A percentile compares a stretch with the other conserved stretches of the same genome.
These are phyloP conservation scores for Salix udensis DNA, from an alignment of 345 rosid species.

Conservation along the genomic window DNA sequence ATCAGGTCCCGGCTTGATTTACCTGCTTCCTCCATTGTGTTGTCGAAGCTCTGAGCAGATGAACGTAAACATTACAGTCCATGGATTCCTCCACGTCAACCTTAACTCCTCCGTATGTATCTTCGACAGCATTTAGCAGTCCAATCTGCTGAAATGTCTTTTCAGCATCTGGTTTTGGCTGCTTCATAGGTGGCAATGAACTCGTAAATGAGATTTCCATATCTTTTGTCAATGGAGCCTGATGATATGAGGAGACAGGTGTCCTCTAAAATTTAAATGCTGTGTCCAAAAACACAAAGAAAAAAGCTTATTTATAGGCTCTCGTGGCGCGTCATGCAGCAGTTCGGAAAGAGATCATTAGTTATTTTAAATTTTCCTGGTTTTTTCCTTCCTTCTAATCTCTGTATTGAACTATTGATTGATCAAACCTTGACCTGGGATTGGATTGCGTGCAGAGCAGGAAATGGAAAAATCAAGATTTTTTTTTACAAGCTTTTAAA, in stretches of 20 bases:
- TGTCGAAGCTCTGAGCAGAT: constrained; percentile 49
- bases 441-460: too few relatives aligned
- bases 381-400: too few relatives aligned
- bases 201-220: constrained; percentile 9
- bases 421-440: too few relatives aligned
- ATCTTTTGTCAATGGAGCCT: background rate
- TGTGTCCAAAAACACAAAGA: background rate
- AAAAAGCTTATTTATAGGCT: background rate
- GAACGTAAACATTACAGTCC: constrained; percentile 39
- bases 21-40: constrained; percentile 55
- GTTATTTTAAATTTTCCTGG: too few relatives aligned
- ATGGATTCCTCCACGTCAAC: constrained; percentile 39
- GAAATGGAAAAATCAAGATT: too few relatives aligned
- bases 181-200: constrained; percentile 13
- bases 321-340: too few relatives aligned
- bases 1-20: background rate
- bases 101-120: constrained; percentile 50
- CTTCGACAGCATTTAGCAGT: constrained; percentile 39
- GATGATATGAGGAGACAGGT: background rate
- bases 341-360: too few relatives aligned
- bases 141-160: constrained; percentile 14
- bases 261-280: background rate
- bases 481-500: too few relatives aligned
- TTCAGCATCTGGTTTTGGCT: constrained; percentile 8
- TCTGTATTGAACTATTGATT: too few relatives aligned